phyloP scores from a whole-genome alignment of 495 filamentous ascomycete genomes.

The Neurospora cerealis region DNA sequence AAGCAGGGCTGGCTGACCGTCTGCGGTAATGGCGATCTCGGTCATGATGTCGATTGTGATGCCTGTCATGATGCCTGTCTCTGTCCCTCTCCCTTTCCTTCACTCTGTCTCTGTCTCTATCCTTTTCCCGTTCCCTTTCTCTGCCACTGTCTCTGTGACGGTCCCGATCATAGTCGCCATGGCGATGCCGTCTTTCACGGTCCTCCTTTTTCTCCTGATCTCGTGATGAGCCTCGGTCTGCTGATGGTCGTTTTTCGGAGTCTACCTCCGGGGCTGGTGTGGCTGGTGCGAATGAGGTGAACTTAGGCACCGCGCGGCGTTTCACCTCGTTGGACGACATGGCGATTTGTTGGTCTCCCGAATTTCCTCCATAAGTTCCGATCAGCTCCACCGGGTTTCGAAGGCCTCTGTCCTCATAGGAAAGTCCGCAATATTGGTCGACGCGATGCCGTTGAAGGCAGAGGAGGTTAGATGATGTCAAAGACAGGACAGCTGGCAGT shows the following conservation, averaged over 20 bases:
- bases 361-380: not conserved
- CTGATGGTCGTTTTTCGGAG: not conserved
- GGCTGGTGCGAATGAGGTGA: constrained; percentile 54
- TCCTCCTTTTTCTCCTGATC: not conserved
- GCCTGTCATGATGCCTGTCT: not conserved
- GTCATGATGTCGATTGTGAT: not conserved
- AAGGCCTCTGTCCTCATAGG: not conserved
- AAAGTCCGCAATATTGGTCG: not conserved
- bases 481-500: not conserved
- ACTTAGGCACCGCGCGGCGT: constrained; percentile 46
- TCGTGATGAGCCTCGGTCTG: not conserved
- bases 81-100: not conserved
- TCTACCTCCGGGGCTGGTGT: not conserved
- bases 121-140: constrained; percentile 10
- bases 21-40: not conserved
- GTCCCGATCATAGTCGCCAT: not conserved
- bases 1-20: not conserved
- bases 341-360: not conserved
- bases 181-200: not conserved
- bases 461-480: not conserved
- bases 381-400: not conserved
- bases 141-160: not conserved
- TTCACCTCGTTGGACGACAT: constrained; percentile 26
- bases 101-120: not conserved
- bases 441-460: not conserved